Percentiles rank a stretch among this genome's conserved stretches.
Conservation (phyloP, 345 rosid species). For the Brassica incana region DNA sequence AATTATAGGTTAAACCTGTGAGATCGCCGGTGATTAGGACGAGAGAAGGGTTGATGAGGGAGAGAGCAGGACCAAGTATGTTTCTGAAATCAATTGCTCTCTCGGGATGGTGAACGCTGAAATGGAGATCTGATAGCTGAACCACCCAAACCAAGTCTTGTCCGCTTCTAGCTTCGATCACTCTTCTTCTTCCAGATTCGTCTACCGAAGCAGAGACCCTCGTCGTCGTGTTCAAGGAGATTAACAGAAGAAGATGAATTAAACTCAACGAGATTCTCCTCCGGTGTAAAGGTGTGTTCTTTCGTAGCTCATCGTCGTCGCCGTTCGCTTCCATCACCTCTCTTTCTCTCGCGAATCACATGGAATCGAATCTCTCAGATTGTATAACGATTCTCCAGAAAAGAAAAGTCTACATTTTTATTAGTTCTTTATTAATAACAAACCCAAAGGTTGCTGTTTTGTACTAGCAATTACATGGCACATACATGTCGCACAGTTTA, state of each 20-base stretch:
- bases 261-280: slow-evolving; percentile 4
- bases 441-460: neutral
- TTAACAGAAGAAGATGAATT: slow-evolving; percentile 6
- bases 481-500: slow-evolving; percentile 10
- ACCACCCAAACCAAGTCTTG: slow-evolving; percentile 86
- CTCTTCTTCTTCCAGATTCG: slow-evolving; percentile 38
- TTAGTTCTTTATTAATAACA: slow-evolving; percentile 12
- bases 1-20: slow-evolving; percentile 54
- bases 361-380: slow-evolving; percentile 4
- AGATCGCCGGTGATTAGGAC: slow-evolving; percentile 95
- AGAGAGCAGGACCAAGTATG: slow-evolving; percentile 63
- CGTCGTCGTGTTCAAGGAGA: neutral
- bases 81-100: slow-evolving; percentile 71
- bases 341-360: neutral
- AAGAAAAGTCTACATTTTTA: slow-evolving; percentile 34
- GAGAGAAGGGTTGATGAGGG: slow-evolving; percentile 79
- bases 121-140: slow-evolving; percentile 98
- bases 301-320: neutral
- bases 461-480: neutral
- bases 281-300: neutral
- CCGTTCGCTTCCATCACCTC: slow-evolving; percentile 21
- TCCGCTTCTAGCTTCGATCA: slow-evolving; percentile 57
- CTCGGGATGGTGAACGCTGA: slow-evolving; percentile 87
- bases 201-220: slow-evolving; percentile 29
- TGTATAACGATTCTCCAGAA: neutral